These are phyloP conservation scores for Tetracladium maxilliforme DNA, from an alignment of 2,329 filamentous ascomycete species.

Conservation along the genomic window DNA sequence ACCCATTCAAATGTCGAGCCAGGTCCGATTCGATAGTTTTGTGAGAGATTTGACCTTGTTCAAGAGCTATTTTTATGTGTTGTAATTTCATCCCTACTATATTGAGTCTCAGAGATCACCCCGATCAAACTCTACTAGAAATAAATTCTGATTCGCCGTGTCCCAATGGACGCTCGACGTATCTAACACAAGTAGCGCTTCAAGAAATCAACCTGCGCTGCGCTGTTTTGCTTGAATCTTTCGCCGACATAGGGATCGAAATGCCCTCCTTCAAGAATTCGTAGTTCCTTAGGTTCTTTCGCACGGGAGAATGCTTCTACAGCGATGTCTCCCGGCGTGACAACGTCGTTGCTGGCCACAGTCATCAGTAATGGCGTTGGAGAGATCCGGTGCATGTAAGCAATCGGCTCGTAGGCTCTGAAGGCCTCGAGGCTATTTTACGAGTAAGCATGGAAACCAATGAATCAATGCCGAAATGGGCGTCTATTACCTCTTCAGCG, in stretches of 20 bases:
- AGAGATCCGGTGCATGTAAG: slow-evolving; percentile 15
- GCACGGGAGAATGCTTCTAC: slow-evolving; percentile 19
- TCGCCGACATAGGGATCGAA: slow-evolving; percentile 18
- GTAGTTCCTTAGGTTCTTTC: slow-evolving; percentile 21
- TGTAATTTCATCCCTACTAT: no score
- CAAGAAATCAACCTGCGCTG: slow-evolving; percentile 17
- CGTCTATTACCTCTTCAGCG: slow-evolving; percentile 13
- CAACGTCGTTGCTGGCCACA: slow-evolving; percentile 15
- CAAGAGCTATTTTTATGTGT: no score
- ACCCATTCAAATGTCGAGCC: no score
- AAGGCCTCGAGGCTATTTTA: slow-evolving; percentile 11
- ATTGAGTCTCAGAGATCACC: no score
- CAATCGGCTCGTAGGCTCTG: slow-evolving; percentile 10
- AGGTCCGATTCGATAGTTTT: no score
- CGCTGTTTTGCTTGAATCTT: slow-evolving; percentile 14
- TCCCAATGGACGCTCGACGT: no score
- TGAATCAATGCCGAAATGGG: slow-evolving; percentile 2
- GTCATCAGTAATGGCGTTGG: slow-evolving; percentile 22
- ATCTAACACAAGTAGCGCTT: slow-evolving; percentile 7
- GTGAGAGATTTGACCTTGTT: no score
- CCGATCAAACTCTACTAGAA: no score
- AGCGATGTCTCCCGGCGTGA: slow-evolving; percentile 17
- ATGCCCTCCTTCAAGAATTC: slow-evolving; percentile 20
- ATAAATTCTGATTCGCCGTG: no score
- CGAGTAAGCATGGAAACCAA: slow-evolving; percentile 2